A percentile compares a stretch with the other conserved stretches of the same genome.
Evolutionary conservation across 1,139 yeast genomes (phyloP).

Genomic region (Zygotorulaspora mrakii): DNA sequence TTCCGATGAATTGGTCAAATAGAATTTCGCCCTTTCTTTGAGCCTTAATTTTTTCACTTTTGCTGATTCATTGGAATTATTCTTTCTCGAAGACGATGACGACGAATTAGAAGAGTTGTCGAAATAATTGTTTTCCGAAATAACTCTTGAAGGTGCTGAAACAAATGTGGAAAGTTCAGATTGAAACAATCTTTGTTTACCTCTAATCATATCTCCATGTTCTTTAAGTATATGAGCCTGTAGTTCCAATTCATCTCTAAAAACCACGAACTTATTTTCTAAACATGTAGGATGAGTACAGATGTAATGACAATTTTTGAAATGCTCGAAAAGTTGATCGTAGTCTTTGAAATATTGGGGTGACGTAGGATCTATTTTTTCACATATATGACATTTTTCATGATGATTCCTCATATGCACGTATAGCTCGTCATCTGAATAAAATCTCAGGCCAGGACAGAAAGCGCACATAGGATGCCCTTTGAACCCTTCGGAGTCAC

Average conservation of each 20-base stretch:
- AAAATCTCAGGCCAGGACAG: constrained; percentile 70
- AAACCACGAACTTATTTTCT: constrained; percentile 88
- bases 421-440: constrained; percentile 83
- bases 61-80: constrained; percentile 25
- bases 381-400: constrained; percentile 89
- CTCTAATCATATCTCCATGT: constrained; percentile 61
- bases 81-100: constrained; percentile 17
- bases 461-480: constrained; percentile 92
- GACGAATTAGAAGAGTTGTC: constrained; percentile 19
- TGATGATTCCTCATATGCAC: constrained; percentile 80
- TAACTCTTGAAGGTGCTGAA: constrained; percentile 31
- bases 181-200: constrained; percentile 50
- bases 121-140: constrained; percentile 23
- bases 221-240: constrained; percentile 85
- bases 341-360: constrained; percentile 82
- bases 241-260: constrained; percentile 78
- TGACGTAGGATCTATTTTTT: constrained; percentile 55
- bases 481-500: constrained; percentile 64
- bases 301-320: constrained; percentile 65
- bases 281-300: constrained; percentile 82
- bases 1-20: constrained; percentile 52
- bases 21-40: constrained; percentile 82
- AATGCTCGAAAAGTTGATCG: constrained; percentile 69
- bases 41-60: constrained; percentile 60
- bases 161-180: constrained; percentile 66